Evolutionary conservation across 2,329 filamentous ascomycete species (phyloP).

Genomic region (Trichoderma sp.): DNA sequence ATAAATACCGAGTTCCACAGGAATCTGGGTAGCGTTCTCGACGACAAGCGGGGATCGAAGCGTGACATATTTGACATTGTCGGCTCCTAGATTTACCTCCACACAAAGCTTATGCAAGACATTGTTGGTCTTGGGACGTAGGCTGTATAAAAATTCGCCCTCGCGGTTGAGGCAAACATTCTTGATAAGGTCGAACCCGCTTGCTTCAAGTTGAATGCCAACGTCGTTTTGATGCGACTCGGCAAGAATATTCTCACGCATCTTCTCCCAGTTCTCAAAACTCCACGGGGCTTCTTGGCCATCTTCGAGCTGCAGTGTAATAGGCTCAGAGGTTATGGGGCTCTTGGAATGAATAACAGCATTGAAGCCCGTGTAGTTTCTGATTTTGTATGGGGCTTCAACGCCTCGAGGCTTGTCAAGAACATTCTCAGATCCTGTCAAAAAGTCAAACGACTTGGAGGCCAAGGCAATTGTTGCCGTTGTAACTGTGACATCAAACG

Average conservation of each 20-base stretch:
- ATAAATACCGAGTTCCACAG: constrained; percentile 89
- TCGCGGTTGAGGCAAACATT: constrained; percentile 92
- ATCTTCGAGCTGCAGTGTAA: constrained; percentile 78
- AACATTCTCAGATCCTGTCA: constrained; percentile 83
- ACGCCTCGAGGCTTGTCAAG: constrained; percentile 88
- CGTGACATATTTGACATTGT: constrained; percentile 98
- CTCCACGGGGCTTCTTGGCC: constrained; percentile 93
- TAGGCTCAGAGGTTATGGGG: constrained; percentile 64
- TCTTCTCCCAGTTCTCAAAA: constrained; percentile 95
- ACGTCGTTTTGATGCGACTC: constrained; percentile 82
- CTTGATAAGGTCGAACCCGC: constrained; percentile 88
- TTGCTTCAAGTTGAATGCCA: constrained; percentile 83
- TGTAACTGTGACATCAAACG: constrained; percentile 88
- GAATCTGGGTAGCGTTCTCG: constrained; percentile 96
- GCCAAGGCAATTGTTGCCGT: constrained; percentile 91
- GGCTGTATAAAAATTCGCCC: constrained; percentile 86
- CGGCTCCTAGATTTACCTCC: constrained; percentile 84
- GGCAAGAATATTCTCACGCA: constrained; percentile 87
- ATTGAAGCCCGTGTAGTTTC: constrained; percentile 95
- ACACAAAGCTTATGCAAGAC: constrained; percentile 88
- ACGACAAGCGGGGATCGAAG: constrained; percentile 88
- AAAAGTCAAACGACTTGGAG: constrained; percentile 90
- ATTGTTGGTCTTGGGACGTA: constrained; percentile 84
- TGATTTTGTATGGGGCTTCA: constrained; percentile 90
- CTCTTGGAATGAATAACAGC: constrained; percentile 81